Base-by-base conservation (phyloP, 352 stramenopile species). In the Discostella stelligera region DNA sequence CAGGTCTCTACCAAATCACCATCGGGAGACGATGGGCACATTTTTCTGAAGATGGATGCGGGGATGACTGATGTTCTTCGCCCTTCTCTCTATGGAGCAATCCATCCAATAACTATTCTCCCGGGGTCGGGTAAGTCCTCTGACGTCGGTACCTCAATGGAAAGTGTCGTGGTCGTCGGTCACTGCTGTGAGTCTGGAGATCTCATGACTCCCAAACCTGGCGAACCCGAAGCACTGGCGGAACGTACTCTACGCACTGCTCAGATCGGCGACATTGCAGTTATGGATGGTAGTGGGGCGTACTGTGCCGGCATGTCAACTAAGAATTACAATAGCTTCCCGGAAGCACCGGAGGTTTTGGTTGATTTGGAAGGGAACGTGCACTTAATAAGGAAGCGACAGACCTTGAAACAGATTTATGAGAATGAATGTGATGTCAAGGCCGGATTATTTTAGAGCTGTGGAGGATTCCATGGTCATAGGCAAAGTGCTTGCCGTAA, bases 301-400 rank as follows among this genome's bases (percentile, higher is more conserved):
- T 96, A 96, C 79, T 95, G 93, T 66, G 56, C 86, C 16, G 90
- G 89, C 32, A 96, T 96, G 93, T 93, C 85, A 58, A 91, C 91
- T 6, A 96, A 96, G 83, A 95, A 96, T 82, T 96, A 96, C 85
- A 96, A 96, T 72, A 94, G 85, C 32, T 96, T 96, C 78, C 93
- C 93, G 4, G 92, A 96, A 80, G 89, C 92, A 20, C 90, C 92
- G 14, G 93, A 96, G 86, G 92, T 96, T 41, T 60, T 95, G 30
- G 68, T 94, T 2, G 80, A 83, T 55, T 20, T 53, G 14, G 66
- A 80, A 37, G 84, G 83, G 1, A 32, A 79, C 18, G 76, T 86
- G 7, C 85, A 95, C 69, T 73, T 94, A 41, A 94, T 95, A 69
- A 83, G 93, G 65, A 88, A 85, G 74, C 83, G 91, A 54, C 89